Base-by-base conservation (phyloP, 768 basidiomycete genomes). In the Tulasnella sp. region DNA sequence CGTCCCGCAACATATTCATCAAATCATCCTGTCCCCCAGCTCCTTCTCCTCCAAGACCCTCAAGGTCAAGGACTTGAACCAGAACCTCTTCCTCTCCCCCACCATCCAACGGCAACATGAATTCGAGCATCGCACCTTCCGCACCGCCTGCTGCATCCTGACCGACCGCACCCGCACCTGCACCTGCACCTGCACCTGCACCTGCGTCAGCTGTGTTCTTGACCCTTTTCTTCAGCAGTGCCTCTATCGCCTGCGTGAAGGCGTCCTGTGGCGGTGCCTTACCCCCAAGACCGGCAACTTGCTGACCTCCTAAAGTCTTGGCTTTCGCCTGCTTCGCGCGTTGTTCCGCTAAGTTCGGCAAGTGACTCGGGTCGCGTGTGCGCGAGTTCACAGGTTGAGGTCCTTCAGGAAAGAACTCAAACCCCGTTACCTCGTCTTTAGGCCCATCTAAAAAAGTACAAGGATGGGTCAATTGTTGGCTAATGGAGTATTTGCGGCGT, bases 281-380 rank as follows among this genome's bases (percentile, higher is more conserved):
- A 8, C 34, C 38, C 5, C 23, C 26, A 19, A 5, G 3, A 49
- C 13, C 11, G 45, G 15, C 15, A 32, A 10, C 34, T 27, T 11
- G 8, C 27, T n/a, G 19, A 24, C 32, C 27, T 23, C 29, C 44
- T 21, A 30, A 19, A 3, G 44, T 51, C 13, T 48, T 45, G 34
- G 30, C 64, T 26, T n/a, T 30, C 19, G 50, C 32, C 44, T 32
- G 43, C 45, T 47, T 47, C 10, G 24, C 27, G 21, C 26, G 27
- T 58, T 58, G 56, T 17, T 30, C 27, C 23, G 56, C 19, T 23
- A 26, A 29, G 56, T 58, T 58, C 11, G 56, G 56, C 24, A 58
- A 17, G 48, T 58, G 56, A 13, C 29, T 50, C 5, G 56, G 44
- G 41, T 51, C 29, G 11, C 56, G 56, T 3, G 29, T 26, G 56